These are phyloP conservation scores for Cyclotella sp. DNA, from an alignment of 108 stramenopile genomes.

Conservation along the genomic window DNA sequence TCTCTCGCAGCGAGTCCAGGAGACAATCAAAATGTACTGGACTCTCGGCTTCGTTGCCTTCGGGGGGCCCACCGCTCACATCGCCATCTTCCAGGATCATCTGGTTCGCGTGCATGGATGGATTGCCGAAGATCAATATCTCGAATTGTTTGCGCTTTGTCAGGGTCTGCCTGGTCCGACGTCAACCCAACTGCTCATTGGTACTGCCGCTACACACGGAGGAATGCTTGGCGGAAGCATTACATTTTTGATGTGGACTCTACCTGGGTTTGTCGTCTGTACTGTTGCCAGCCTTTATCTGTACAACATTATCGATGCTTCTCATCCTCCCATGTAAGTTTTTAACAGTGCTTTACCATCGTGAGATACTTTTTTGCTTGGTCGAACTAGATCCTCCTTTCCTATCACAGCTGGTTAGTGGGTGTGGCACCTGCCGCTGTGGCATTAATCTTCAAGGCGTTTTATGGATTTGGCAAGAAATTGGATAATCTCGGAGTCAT, in stretches of 20 bases:
- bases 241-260: conserved; percentile 79
- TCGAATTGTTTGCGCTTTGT: conserved; percentile 63
- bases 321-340: conserved; percentile 73
- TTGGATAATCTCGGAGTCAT: conserved; percentile 51
- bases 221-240: conserved; percentile 86
- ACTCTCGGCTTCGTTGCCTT: conserved; percentile 90
- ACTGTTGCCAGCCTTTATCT: conserved; percentile 68
- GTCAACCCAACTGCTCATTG: conserved; percentile 87
- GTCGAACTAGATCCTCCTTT: too few species aligned
- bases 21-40: conserved; percentile 65
- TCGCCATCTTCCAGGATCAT: conserved; percentile 92
- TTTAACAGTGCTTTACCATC: too few species aligned
- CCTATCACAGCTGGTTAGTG: conserved; percentile 55
- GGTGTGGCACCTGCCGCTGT: conserved; percentile 92
- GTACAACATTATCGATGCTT: conserved; percentile 71
- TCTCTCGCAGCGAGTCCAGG: background rate
- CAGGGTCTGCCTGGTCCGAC: conserved; percentile 95
- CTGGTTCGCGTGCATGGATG: conserved; percentile 85
- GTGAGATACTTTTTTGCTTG: too few species aligned
- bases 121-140: conserved; percentile 90
- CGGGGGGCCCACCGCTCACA: conserved; percentile 86
- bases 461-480: conserved; percentile 67
- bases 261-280: conserved; percentile 78
- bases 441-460: conserved; percentile 88
- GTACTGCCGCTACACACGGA: conserved; percentile 82